Base-by-base conservation (phyloP, 2,329 filamentous ascomycete species). In the Metarhizium brunneum region DNA sequence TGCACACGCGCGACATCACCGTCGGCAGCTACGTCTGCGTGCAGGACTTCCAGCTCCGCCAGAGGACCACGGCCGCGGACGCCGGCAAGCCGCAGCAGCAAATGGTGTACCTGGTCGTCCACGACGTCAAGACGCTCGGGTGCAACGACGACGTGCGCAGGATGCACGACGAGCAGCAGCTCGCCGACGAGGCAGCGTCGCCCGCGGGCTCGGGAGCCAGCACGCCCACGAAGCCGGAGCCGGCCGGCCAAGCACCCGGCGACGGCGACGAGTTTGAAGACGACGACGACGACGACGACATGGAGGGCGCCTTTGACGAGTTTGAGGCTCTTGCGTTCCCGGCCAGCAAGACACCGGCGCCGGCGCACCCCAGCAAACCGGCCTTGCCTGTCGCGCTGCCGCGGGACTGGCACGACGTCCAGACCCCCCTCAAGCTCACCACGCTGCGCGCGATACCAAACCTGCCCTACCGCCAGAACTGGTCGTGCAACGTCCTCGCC, bases 391-490 rank as follows among this genome's bases (percentile, higher is more conserved):
- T 75, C 25, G 68, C 70, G 2, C 65, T 75, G 2, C 69, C 75
- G 2, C 72, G 70, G 57, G 68, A 73, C 53, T 74, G 72, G 66
- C 68, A 72, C 53, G 64, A 76, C 52, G 69, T 65, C 0, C 69
- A 70, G 30, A 68, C 65, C 0, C 76, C 79, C 0, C 68, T 81
- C 16, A 81, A 78, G 59, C 74, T 83, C 32, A 82, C 79, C 0
- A 70, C 71, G 3, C 69, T 83, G 13, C 71, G 71, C 50, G 69
- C 73, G 6, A 76, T 83, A 51, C 76, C 79, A 0, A 68, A 74
- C 57, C 71, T 83, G 1, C 79, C 79, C 2, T 82, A 79, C 65
- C 75, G 76, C 54, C 78, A 82, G 57, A 83, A 83, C 62, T 83
- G 79, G 79, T 76, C 76, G 49, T 73, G 78, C 64, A 82, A 82